Conservation (phyloP, 2,329 filamentous ascomycete species). For the Calonectria henricotiae region DNA sequence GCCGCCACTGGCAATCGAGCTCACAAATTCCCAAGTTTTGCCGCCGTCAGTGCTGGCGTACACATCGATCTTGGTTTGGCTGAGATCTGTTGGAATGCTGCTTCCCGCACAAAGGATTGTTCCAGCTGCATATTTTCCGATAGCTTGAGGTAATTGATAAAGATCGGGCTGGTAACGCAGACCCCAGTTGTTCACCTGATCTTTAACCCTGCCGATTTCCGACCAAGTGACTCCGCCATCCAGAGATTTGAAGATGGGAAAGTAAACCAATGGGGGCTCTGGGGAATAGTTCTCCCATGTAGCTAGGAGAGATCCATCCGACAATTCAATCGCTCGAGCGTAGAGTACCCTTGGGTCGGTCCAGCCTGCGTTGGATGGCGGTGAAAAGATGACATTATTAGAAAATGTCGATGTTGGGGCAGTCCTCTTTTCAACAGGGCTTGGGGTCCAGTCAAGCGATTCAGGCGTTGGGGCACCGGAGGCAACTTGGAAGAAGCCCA, state of each 20-base stretch:
- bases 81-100: constrained; percentile 73
- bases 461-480: constrained; percentile 20
- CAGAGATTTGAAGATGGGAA: constrained; percentile 70
- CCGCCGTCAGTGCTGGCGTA: constrained; percentile 77
- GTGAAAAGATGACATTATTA: constrained; percentile 61
- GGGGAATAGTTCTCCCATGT: constrained; percentile 73
- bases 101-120: constrained; percentile 77
- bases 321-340: constrained; percentile 63
- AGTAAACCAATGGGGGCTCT: constrained; percentile 70
- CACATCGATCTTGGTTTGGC: constrained; percentile 77
- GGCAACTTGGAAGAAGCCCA: constrained; percentile 25
- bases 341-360: constrained; percentile 64
- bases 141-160: constrained; percentile 72
- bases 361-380: constrained; percentile 59
- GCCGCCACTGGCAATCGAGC: constrained; percentile 77
- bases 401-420: constrained; percentile 37
- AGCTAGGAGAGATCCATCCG: constrained; percentile 65
- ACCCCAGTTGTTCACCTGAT: constrained; percentile 77
- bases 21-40: constrained; percentile 77
- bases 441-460: background rate
- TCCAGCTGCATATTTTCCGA: constrained; percentile 74
- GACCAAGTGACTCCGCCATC: constrained; percentile 75
- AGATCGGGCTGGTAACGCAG: constrained; percentile 80
- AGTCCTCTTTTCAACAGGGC: constrained; percentile 26
- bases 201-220: constrained; percentile 75